These are phyloP conservation scores for Hypoxylon rickii DNA, from an alignment of 495 filamentous ascomycete genomes.

Conservation along the genomic window DNA sequence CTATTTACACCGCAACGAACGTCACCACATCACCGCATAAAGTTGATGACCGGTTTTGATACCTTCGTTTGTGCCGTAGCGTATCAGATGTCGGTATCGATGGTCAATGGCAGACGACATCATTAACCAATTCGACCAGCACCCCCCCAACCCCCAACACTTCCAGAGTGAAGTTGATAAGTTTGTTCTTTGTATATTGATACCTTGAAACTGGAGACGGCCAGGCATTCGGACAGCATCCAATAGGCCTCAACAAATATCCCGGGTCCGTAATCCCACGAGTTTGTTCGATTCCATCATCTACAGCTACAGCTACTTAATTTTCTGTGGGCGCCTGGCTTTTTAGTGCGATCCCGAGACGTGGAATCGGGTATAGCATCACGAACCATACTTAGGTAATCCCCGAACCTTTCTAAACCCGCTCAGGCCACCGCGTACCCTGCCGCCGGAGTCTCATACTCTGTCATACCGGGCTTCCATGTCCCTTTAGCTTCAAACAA, in stretches of 20 bases:
- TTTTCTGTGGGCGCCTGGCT: not conserved
- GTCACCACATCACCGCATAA: slow-evolving; percentile 26
- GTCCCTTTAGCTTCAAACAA: slow-evolving; percentile 32
- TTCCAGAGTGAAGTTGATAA: not conserved
- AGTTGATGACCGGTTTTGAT: slow-evolving; percentile 19
- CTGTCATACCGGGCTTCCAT: slow-evolving; percentile 12
- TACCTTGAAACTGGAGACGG: no score
- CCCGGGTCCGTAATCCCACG: slow-evolving; percentile 22
- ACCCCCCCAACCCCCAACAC: not conserved
- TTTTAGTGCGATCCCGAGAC: slow-evolving; percentile 36
- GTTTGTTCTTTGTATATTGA: no score
- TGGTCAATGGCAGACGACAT: slow-evolving; percentile 17
- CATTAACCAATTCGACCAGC: slow-evolving; percentile 1
- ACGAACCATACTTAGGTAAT: slow-evolving; percentile 10
- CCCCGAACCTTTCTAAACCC: slow-evolving; percentile 1
- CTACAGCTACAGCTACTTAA: not conserved
- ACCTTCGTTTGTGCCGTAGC: slow-evolving; percentile 16
- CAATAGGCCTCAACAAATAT: not conserved
- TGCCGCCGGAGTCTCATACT: slow-evolving; percentile 16
- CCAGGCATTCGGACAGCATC: not conserved
- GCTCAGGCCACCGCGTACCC: slow-evolving; percentile 28
- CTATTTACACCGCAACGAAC: slow-evolving; percentile 35
- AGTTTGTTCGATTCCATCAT: not conserved
- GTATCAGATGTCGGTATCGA: slow-evolving; percentile 7
- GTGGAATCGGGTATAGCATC: slow-evolving; percentile 29